Evolutionary conservation across 1,139 yeast genomes (phyloP), one percentile per base, ranked within the genome.

Genomic region (Suhomyces atakaporum): DNA sequence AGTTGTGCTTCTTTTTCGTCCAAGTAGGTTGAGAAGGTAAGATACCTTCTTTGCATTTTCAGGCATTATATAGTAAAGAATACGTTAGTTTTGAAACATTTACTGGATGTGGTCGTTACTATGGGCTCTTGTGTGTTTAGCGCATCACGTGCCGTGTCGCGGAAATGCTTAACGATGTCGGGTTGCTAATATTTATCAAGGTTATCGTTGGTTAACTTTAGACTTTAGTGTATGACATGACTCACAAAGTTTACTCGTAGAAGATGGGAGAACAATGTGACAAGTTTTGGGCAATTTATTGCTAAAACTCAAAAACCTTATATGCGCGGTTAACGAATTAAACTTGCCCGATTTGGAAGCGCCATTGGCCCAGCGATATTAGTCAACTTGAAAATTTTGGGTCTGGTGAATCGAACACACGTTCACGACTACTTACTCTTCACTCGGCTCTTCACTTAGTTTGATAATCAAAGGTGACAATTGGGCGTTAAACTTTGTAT

Each of bases 331-430:
- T 30, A 30, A 19, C 33, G 33, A 30, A 24, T 15, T 9, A 8
- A 5, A 12, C 10, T 30, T 30, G 22, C 33, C 33, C n/a, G 22
- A 16, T 30, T 24, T 7, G 33, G 33, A 24, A 24, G 11, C 33
- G 27, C 20, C 13, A 21, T 13, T 16, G n/a, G 13, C 31, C 3
- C 22, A 14, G 12, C 28, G 20, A 11, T 14, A 11, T 5, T n/a
- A n/a, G n/a, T n/a, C n/a, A n/a, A n/a, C n/a, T n/a, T n/a, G n/a
- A n/a, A n/a, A n/a, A n/a, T n/a, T n/a, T n/a, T n/a, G n/a, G n/a
- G n/a, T n/a, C n/a, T n/a, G n/a, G 75, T 69, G 75, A 74, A 69
- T 69, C 74, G 75, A 69, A 69, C 75, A 68, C 74, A 69, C 70
- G 74, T n/a, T n/a, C n/a, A n/a, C n/a, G n/a, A n/a, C n/a, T n/a